Conservation (phyloP, 2,329 filamentous ascomycete species). For the Fusarium subglutinans region DNA sequence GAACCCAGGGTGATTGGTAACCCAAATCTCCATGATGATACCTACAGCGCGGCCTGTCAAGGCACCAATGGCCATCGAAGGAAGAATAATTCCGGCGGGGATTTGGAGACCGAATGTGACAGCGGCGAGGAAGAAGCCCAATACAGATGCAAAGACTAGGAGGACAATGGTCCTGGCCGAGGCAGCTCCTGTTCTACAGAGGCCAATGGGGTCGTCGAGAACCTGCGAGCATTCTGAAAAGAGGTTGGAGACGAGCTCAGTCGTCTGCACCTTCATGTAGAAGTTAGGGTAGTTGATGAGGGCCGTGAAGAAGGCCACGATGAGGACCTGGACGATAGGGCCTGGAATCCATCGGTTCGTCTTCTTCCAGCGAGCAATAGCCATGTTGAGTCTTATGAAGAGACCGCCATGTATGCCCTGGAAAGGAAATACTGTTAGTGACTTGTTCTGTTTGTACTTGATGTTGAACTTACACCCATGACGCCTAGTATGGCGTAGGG, state of each 20-base stretch:
- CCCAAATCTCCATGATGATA: slow-evolving; percentile 89
- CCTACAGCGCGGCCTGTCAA: slow-evolving; percentile 89
- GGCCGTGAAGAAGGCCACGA: slow-evolving; percentile 84
- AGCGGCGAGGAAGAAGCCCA: slow-evolving; percentile 86
- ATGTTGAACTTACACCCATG: slow-evolving; percentile 66
- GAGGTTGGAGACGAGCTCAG: slow-evolving; percentile 89
- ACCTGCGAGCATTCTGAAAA: slow-evolving; percentile 90
- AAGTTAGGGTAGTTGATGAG: slow-evolving; percentile 95
- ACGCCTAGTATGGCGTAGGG: slow-evolving; percentile 89
- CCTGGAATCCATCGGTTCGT: slow-evolving; percentile 70
- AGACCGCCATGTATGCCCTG: slow-evolving; percentile 91
- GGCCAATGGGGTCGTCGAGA: slow-evolving; percentile 84
- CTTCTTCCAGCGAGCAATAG: slow-evolving; percentile 82
- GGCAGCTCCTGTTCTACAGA: slow-evolving; percentile 87
- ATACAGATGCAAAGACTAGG: slow-evolving; percentile 80
- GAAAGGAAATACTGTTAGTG: slow-evolving; percentile 16
- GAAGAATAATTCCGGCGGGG: slow-evolving; percentile 93
- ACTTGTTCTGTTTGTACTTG: background rate
- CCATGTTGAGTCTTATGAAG: slow-evolving; percentile 95
- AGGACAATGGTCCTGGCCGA: slow-evolving; percentile 85
- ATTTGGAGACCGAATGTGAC: slow-evolving; percentile 95
- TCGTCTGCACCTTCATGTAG: slow-evolving; percentile 93
- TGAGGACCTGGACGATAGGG: slow-evolving; percentile 80
- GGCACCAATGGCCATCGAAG: slow-evolving; percentile 95
- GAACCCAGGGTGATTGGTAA: slow-evolving; percentile 78